Conservation (phyloP, 805 yeast species). For the Sungouiozyma intestinalis region DNA sequence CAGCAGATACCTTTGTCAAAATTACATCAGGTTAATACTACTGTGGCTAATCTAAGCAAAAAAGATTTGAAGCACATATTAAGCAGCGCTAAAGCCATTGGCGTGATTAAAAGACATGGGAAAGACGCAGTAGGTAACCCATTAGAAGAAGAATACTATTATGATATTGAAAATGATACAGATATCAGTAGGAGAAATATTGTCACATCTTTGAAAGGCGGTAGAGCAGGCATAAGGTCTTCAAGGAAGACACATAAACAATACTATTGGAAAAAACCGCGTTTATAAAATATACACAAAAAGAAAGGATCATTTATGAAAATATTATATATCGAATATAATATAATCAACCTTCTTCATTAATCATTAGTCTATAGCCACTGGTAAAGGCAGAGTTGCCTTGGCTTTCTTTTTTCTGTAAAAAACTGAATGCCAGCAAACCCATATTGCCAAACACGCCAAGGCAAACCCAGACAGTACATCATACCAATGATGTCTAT, state of each 20-base stretch:
- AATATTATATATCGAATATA: no score
- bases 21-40: slow-evolving; percentile 50
- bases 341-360: no score
- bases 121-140: slow-evolving; percentile 96
- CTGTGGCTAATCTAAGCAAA: slow-evolving; percentile 37
- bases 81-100: slow-evolving; percentile 41
- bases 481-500: slow-evolving; percentile 27
- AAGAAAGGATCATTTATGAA: not conserved
- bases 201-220: slow-evolving; percentile 71
- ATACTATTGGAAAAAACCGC: slow-evolving; percentile 40
- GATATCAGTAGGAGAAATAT: slow-evolving; percentile 59
- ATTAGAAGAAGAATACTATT: slow-evolving; percentile 88
- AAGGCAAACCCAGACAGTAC: slow-evolving; percentile 13
- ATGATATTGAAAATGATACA: slow-evolving; percentile 70
- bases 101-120: slow-evolving; percentile 81
- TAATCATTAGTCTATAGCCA: not conserved
- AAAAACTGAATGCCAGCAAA: not conserved
- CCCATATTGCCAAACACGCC: slow-evolving; percentile 4
- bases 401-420: not conserved
- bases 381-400: not conserved
- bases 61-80: slow-evolving; percentile 37
- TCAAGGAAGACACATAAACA: slow-evolving; percentile 92
- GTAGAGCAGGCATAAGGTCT: slow-evolving; percentile 64
- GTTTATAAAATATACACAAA: not conserved
- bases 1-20: slow-evolving; percentile 79